Evolutionary conservation across 164 flowering plant genomes (phyloP), one percentile per base, ranked within the genome.

Genomic region (Saururus chinensis): DNA sequence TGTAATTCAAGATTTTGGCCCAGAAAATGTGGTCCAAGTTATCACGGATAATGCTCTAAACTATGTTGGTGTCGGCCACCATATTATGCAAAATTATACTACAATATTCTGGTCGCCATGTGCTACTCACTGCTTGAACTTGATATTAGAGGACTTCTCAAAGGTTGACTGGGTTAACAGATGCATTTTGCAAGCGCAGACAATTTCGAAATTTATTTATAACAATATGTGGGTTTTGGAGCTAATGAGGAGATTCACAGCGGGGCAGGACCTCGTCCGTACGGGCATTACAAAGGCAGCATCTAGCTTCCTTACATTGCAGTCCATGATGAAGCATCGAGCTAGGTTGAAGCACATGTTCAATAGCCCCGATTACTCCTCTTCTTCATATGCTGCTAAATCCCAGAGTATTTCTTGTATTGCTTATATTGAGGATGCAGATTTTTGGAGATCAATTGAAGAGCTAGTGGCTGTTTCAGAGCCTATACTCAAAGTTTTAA

Each of bases 381-480:
- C 84, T 61, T 68, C 87, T 10, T 68, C 79, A 21, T 81, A 74
- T 65, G 71, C 76, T 25, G 81, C 70, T 60, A 92, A 81, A 71
- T 76, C 82, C 21, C 96, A 86, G 60, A 76, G 82, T 66, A 63
- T 80, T 45, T 70, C 81, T 17, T 83, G 89, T 64, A 70, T 76
- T 57, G 65, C 73, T 42, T 79, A 83, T 69, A 68, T 92, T 51
- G 89, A 89, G 23, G 92, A 92, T 67, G 77, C 69, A 66, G 95
- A 87, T 20, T 89, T 88, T 67, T 92, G 98, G 98, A 80, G 82
- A 69, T 68, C 85, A 20, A 88, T 83, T 61, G 96, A 92, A 65
- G 98, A 92, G 64, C 66, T 89, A 70, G 89, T 92, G 42, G 95
- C 95, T 19, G 71, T 92, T 62, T 87, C 98, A 26, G 98, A 92